phyloP scores from a whole-genome alignment of 176 grass and related monocot species.

The Raddia distichophylla region DNA sequence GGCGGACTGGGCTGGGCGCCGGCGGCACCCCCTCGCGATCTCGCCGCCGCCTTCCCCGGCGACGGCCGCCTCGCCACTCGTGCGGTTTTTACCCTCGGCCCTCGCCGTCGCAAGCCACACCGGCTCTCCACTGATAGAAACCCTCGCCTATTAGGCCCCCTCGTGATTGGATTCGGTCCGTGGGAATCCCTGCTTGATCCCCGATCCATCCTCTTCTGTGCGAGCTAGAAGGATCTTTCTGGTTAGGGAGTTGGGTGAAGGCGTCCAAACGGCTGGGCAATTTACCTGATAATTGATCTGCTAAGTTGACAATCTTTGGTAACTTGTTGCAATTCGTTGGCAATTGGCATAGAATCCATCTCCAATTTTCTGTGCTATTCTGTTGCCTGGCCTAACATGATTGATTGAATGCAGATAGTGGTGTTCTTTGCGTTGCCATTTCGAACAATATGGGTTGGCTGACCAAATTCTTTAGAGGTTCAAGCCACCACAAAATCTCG shows the following conservation, averaged over 20 bases:
- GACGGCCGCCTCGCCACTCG: neutral
- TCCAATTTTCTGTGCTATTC: neutral
- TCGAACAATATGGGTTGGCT: constrained; percentile 68
- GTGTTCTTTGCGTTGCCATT: constrained; percentile 12
- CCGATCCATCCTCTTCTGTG: neutral
- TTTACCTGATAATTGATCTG: neutral
- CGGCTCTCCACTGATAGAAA: neutral
- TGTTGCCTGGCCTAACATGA: constrained; percentile 11
- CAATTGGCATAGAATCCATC: too few relatives aligned
- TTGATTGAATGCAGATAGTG: constrained; percentile 33
- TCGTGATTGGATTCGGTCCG: neutral
- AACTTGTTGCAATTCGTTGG: neutral
- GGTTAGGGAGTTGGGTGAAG: neutral
- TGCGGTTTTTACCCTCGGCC: neutral
- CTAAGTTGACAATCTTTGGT: neutral
- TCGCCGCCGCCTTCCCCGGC: neutral
- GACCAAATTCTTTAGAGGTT: constrained; percentile 86
- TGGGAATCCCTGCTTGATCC: neutral
- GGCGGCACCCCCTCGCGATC: neutral
- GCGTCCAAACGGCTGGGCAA: neutral
- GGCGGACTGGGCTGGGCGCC: neutral
- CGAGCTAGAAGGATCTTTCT: neutral
- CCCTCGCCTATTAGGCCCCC: neutral
- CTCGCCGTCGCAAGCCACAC: neutral
- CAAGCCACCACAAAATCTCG: constrained; percentile 69